phyloP scores from a whole-genome alignment of 2,329 filamentous ascomycete species.

The Zopfia rhizophila region DNA sequence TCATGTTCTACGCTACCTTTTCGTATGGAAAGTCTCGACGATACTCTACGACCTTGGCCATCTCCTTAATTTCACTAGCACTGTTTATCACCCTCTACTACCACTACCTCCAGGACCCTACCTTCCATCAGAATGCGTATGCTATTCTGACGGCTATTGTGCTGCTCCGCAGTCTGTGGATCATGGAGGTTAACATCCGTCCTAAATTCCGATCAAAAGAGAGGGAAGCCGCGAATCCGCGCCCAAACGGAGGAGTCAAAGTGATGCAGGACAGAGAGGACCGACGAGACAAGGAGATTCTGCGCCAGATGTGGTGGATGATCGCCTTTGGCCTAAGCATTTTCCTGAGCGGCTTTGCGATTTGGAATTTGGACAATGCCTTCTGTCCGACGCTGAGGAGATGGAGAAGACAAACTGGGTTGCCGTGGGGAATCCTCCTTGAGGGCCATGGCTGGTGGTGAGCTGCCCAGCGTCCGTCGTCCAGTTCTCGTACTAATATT shows the following conservation, averaged over 20 bases:
- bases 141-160: conserved; percentile 76
- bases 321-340: conserved; percentile 73
- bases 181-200: conserved; percentile 76
- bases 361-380: conserved; percentile 85
- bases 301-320: conserved; percentile 80
- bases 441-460: conserved; percentile 80
- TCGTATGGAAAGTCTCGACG: conserved; percentile 69
- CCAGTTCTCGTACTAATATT: conserved; percentile 16
- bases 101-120: conserved; percentile 81
- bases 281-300: conserved; percentile 65
- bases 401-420: conserved; percentile 74
- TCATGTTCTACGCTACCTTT: conserved; percentile 78
- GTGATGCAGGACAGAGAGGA: conserved; percentile 61
- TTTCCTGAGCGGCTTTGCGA: conserved; percentile 78
- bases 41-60: conserved; percentile 65
- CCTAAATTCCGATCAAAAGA: conserved; percentile 61
- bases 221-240: conserved; percentile 47
- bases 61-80: conserved; percentile 63
- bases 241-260: conserved; percentile 39
- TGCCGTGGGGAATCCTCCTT: conserved; percentile 83
- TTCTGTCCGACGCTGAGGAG: conserved; percentile 73
- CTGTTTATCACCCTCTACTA: conserved; percentile 82
- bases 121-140: conserved; percentile 85
- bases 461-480: conserved; percentile 38
- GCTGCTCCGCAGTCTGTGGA: conserved; percentile 77